Evolutionary conservation across 2,329 filamentous ascomycete genomes (phyloP).

Genomic region (Dichotomopilus funicola): DNA sequence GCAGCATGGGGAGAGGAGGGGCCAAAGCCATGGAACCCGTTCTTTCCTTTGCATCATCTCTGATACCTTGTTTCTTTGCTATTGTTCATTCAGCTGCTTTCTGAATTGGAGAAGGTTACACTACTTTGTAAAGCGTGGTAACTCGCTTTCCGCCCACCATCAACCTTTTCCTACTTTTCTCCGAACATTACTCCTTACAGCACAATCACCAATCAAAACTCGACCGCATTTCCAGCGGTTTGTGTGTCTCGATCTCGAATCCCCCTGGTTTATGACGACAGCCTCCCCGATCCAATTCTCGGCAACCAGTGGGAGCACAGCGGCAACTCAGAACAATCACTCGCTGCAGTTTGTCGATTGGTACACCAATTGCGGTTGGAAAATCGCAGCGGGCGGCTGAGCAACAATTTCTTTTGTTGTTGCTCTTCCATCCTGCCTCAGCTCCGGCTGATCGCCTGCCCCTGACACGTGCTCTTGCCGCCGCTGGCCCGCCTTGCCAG

Average conservation of each 20-base stretch:
- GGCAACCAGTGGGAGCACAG: not conserved
- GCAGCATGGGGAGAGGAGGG: not conserved
- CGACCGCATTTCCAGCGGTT: not conserved
- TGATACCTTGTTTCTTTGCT: not conserved
- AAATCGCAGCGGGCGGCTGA: constrained; percentile 11
- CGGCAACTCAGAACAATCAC: not conserved
- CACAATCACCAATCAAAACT: not conserved
- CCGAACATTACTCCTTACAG: not conserved
- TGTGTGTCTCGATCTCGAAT: not conserved
- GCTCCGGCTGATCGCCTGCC: constrained; percentile 9
- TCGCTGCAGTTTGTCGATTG: not conserved
- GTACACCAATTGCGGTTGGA: constrained; percentile 12
- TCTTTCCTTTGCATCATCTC: not conserved
- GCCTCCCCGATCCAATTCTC: not conserved
- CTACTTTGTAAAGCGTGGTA: too few species aligned
- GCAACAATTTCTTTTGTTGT: not conserved
- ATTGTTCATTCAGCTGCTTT: not conserved
- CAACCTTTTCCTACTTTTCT: not conserved
- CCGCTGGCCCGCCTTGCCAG: not conserved
- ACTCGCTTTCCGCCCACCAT: not conserved
- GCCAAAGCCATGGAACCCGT: not conserved
- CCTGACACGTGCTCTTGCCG: constrained; percentile 1
- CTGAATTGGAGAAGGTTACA: too few species aligned
- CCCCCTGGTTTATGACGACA: constrained; percentile 1
- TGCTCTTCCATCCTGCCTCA: not conserved